These are phyloP conservation scores for Rhodotorula taiwanensis DNA, from an alignment of 768 basidiomycete genomes.

Conservation along the genomic window DNA sequence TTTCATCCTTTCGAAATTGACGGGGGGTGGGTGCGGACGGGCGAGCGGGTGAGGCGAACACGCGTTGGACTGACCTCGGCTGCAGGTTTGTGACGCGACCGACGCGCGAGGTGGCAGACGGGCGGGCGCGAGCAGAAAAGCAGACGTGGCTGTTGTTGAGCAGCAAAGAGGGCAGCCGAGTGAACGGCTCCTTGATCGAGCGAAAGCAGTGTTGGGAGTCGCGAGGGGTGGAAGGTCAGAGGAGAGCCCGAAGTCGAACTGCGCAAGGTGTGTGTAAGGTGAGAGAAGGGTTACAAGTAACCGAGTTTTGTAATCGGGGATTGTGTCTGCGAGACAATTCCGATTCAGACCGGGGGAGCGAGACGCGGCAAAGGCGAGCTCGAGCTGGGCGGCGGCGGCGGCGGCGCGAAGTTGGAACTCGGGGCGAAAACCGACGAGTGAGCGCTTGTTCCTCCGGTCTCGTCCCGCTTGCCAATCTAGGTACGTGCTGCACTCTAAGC, in stretches of 20 bases:
- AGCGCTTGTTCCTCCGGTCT: not conserved
- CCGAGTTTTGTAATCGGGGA: too few relatives aligned
- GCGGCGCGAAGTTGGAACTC: too few relatives aligned
- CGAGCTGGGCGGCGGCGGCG: too few relatives aligned
- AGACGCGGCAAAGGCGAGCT: too few relatives aligned
- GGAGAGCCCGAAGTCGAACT: not conserved
- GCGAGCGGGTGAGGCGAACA: too few relatives aligned
- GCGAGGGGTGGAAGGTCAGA: not conserved
- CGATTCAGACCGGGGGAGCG: too few relatives aligned
- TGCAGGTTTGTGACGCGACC: not conserved
- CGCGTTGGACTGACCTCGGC: too few relatives aligned
- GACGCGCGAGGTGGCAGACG: not conserved
- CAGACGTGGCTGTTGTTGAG: not conserved
- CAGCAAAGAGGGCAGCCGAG: slow-evolving; percentile 8
- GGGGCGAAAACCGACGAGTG: too few relatives aligned
- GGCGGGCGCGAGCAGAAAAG: not conserved
- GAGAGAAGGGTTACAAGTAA: too few relatives aligned
- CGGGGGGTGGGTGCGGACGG: not conserved
- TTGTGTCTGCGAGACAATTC: too few relatives aligned
- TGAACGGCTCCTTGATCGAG: too few relatives aligned
- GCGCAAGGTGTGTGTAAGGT: not conserved
- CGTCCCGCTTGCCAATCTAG: slow-evolving; percentile 3
- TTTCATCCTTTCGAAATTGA: slow-evolving; percentile 22
- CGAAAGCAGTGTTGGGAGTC: too few relatives aligned
- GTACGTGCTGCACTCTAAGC: not conserved